These are phyloP conservation scores for Macrolepiota dolichaula DNA, from an alignment of 768 basidiomycete genomes.

Conservation along the genomic window DNA sequence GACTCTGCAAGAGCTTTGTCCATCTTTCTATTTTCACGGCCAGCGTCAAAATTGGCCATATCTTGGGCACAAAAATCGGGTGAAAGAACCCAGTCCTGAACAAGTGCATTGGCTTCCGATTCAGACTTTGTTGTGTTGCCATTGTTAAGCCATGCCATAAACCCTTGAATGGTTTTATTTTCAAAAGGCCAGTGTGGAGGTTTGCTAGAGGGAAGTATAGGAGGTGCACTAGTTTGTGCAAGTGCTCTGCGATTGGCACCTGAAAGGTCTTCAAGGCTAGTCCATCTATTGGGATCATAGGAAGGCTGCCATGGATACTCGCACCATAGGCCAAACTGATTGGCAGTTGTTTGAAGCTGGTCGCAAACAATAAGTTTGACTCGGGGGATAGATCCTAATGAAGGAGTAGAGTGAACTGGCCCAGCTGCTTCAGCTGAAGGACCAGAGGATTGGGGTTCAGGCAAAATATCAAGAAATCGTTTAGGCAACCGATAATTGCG, in stretches of 20 bases:
- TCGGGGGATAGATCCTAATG: not conserved
- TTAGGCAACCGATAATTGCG: not conserved
- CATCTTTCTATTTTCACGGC: not conserved
- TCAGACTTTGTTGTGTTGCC: constrained; percentile 1
- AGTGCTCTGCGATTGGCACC: not conserved
- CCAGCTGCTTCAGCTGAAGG: not conserved
- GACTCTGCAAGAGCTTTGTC: not conserved
- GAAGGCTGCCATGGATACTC: constrained; percentile 22
- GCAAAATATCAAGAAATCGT: not conserved
- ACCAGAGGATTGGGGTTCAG: not conserved
- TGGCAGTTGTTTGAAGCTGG: not conserved
- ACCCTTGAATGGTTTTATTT: constrained; percentile 12
- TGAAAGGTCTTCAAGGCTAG: not conserved
- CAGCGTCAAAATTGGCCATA: not conserved
- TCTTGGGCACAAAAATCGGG: constrained; percentile 11
- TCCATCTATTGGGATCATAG: constrained; percentile 21
- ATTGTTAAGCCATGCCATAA: constrained; percentile 20
- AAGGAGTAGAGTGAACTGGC: not conserved
- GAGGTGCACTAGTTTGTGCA: not conserved
- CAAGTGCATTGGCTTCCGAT: not conserved
- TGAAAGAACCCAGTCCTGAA: not conserved
- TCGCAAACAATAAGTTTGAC: not conserved
- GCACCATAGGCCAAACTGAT: not conserved
- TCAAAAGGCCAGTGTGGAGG: constrained; percentile 13
- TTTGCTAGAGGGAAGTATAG: not conserved